phyloP scores from a whole-genome alignment of 768 basidiomycete species.

The Agaricus blazei region DNA sequence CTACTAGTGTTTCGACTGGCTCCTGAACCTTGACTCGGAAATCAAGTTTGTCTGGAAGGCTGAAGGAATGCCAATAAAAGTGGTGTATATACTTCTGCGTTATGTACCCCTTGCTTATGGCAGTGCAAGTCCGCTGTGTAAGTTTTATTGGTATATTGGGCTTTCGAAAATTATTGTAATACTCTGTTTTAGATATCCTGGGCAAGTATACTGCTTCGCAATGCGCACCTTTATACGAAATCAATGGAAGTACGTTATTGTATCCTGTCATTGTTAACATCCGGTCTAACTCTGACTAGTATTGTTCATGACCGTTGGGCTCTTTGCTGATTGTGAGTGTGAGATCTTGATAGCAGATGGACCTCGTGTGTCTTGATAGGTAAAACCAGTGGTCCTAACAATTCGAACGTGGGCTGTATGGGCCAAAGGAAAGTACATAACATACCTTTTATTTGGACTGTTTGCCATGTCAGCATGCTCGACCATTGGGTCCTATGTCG shows the following conservation, averaged over 20 bases:
- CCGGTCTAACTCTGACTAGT: no score
- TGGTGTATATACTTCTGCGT: conserved; percentile 6
- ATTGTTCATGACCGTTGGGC: no score
- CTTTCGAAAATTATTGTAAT: no score
- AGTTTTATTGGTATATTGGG: neutral
- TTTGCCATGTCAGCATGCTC: neutral
- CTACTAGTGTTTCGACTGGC: conserved; percentile 2
- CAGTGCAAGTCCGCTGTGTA: neutral
- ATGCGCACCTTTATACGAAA: no score
- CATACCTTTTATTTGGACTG: neutral
- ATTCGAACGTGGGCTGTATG: conserved; percentile 2
- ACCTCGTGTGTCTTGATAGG: neutral
- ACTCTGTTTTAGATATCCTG: no score
- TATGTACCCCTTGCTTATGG: conserved; percentile 3
- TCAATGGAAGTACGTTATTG: no score
- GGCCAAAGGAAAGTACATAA: neutral
- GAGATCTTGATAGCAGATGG: no score
- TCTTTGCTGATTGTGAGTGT: neutral
- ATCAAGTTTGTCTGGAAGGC: conserved; percentile 5
- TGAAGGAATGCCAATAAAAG: conserved; percentile 1
- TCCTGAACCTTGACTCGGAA: conserved; percentile 5
- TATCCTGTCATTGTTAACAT: no score
- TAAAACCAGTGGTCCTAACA: neutral
- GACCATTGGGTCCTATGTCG: neutral
- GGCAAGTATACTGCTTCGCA: no score